Conservation (phyloP, 176 grass and related monocot species). For the Oryza officinalis region DNA sequence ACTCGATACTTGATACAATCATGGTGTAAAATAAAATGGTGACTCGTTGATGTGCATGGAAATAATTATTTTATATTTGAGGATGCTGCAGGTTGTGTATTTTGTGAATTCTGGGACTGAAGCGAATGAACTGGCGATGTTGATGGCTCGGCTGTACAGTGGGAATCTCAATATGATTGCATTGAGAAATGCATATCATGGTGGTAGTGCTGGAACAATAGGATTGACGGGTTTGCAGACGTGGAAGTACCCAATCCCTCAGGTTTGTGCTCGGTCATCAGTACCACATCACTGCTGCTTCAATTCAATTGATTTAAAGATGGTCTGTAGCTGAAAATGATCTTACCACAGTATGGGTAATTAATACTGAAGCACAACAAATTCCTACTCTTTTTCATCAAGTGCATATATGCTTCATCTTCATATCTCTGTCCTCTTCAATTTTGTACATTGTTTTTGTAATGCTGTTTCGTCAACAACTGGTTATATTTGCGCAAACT, state of each 20-base stretch:
- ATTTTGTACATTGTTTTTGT: too few relatives aligned
- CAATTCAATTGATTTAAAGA: slow-evolving; percentile 8
- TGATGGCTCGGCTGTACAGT: slow-evolving; percentile 90
- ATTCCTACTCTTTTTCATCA: not conserved
- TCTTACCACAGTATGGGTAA: not conserved
- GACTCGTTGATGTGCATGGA: not conserved
- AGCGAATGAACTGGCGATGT: slow-evolving; percentile 94
- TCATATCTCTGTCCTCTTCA: too few relatives aligned
- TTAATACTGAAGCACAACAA: not conserved
- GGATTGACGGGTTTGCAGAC: slow-evolving; percentile 84
- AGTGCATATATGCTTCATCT: too few relatives aligned
- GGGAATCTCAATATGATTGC: slow-evolving; percentile 94
- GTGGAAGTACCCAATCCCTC: slow-evolving; percentile 95
- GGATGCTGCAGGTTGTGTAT: slow-evolving; percentile 69
- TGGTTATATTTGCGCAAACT: not conserved
- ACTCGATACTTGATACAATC: not conserved
- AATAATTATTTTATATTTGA: not conserved
- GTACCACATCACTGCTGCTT: not conserved
- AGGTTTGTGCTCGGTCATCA: slow-evolving; percentile 47
- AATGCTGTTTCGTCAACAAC: not conserved
- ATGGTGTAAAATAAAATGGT: not conserved
- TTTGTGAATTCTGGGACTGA: slow-evolving; percentile 99
- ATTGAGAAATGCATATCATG: slow-evolving; percentile 92
- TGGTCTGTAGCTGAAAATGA: not conserved
- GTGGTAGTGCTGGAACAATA: slow-evolving; percentile 90